Base-by-base conservation (phyloP, 495 filamentous ascomycete genomes). In the Haplographium delicatum region DNA sequence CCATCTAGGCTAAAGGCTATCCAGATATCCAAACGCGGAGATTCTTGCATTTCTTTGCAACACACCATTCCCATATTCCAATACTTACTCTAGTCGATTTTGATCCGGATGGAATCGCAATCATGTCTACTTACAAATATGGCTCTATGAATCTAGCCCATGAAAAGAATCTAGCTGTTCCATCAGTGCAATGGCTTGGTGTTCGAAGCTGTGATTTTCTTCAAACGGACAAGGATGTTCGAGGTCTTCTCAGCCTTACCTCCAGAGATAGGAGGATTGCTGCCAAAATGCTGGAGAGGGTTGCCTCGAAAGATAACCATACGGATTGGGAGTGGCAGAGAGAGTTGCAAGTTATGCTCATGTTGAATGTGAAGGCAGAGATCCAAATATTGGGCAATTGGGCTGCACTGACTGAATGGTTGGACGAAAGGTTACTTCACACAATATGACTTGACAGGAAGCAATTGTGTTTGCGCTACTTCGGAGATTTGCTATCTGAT, bases 301-400 rank as follows among this genome's bases (percentile, higher is more conserved):
- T 71, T 18, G 65, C 72, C 1, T 74, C 73, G 60, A 64, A 62
- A 7, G 71, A 69, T 34, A 64, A 67, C 49, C 78, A 73, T 6
- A 65, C 67, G 0, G 74, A 83, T 11, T 47, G 45, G 1, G 73
- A 78, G 24, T 82, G 82, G 69, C 72, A 77, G 37, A 59, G 62
- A 9, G 88, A 93, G 59, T 60, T 97, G 55, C 91, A 95, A 67
- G 65, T 75, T 4, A 96, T 97, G 90, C 63, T 97, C 39, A 79
- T 95, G 71, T 61, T 95, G 44, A 86, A 87, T 57, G 51, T 88
- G 44, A 98, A 98, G 63, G 88, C 84, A 2, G 93, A 98, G 67
- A 91, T 93, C 52, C 88, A 98, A 68, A 72, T 86, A 7, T 69
- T 96, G 45, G 88, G 88, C 51, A 71, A 79, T 16, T 63, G 67